Conservation (phyloP, 2,329 filamentous ascomycete species). For the Penicillium sp. region DNA sequence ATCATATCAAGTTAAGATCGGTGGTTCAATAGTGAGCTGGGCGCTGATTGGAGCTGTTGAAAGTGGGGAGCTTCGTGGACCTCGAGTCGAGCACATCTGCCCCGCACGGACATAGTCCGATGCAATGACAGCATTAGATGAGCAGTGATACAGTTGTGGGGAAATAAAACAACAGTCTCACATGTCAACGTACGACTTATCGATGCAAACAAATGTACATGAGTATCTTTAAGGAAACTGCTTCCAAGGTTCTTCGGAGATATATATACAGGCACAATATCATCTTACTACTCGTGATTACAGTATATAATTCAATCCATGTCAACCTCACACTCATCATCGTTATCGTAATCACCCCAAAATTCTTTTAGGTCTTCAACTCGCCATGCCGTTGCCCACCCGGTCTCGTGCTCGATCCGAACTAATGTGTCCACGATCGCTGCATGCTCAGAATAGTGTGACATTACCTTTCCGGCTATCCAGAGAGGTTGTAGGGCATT, state of each 20-base stretch:
- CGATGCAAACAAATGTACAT: background rate
- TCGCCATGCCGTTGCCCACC: conserved; percentile 57
- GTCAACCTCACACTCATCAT: conserved; percentile 16
- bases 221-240: no score
- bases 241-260: background rate
- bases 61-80: background rate
- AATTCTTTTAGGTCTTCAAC: conserved; percentile 54
- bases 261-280: background rate
- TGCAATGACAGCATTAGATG: background rate
- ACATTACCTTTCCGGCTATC: conserved; percentile 51
- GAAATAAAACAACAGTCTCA: background rate
- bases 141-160: background rate
- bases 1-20: background rate
- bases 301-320: conserved; percentile 11
- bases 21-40: background rate
- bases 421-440: conserved; percentile 52
- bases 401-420: conserved; percentile 54
- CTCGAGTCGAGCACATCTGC: conserved; percentile 10
- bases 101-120: conserved; percentile 5
- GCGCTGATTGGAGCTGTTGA: background rate
- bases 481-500: conserved; percentile 51
- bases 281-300: background rate
- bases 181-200: background rate
- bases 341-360: conserved; percentile 48
- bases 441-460: conserved; percentile 44